Evolutionary conservation across 345 rosid species (phyloP), one percentile per base, ranked within the genome.

Genomic region (Murraya koenigii): DNA sequence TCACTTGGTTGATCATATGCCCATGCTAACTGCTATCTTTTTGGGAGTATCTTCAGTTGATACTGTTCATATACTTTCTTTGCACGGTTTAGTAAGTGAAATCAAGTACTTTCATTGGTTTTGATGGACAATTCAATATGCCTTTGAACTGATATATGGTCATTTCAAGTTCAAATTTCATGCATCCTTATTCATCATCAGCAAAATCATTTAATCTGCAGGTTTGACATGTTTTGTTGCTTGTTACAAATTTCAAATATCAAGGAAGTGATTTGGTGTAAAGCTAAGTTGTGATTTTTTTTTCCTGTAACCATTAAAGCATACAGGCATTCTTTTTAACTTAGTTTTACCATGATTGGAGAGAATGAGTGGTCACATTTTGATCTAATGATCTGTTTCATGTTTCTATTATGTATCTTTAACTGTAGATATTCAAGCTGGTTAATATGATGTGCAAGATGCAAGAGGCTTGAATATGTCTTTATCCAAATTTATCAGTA

Each of bases 31-130:
- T 83, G 90, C 84, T 56, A 54, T 88, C 59, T 87, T 90, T 30
- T 82, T 77, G 49, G 92, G 88, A 76, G 89, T 81, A 64, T 88
- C 90, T 66, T 76, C 85, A 4, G 35, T 88, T 62, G 94, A 90
- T 54, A 83, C 82, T 65, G 90, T 85, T 23, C 94, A 90, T 73
- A 81, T 88, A 76, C 90, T 90, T 75, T 84, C 92, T 61, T 79
- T 90, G 81, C 92, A 90, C 76, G 94, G 94, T 11, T 81, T 87
- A 85, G 94, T 90, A 83, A 84, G 92, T 87, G 69, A 82, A 82
- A 88, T 83, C 66, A 77, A 39, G 35, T 66, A 33, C 52, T 74
- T 10, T 19, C 23, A 35, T 14, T 11, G 7, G 41, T 15, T 41
- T 11, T 66, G 25, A 10, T 69, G 58, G 59, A 23, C 55, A 63